phyloP scores from a whole-genome alignment of 139 green algal species.

The Tetraselmis striata region DNA sequence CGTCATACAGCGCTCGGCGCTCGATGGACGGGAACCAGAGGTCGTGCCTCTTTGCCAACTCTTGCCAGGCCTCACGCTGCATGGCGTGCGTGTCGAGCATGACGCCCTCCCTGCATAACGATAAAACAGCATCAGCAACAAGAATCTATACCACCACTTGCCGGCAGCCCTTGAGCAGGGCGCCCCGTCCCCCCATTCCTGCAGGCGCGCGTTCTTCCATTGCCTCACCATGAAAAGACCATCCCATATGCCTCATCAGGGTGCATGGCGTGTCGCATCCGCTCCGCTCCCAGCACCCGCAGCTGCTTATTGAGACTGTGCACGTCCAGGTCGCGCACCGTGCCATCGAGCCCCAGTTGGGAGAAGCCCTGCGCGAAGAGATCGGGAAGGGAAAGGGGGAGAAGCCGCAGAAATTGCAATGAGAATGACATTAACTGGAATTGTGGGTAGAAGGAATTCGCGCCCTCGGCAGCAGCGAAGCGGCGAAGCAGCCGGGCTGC shows the following conservation, averaged over 20 bases:
- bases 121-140: no score
- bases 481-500: no score
- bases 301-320: constrained; percentile 76
- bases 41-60: constrained; percentile 42
- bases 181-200: no score
- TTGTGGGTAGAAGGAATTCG: no score
- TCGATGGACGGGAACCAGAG: constrained; percentile 24
- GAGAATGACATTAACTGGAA: no score
- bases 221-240: constrained; percentile 46
- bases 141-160: no score
- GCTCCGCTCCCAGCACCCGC: constrained; percentile 33
- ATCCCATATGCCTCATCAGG: constrained; percentile 76
- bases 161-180: no score
- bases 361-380: not conserved
- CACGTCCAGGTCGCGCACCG: constrained; percentile 48
- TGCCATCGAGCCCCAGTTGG: not conserved
- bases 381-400: no score
- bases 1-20: constrained; percentile 36
- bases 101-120: constrained; percentile 18
- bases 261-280: constrained; percentile 43
- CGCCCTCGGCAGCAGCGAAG: no score
- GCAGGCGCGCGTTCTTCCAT: no score
- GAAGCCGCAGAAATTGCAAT: no score
- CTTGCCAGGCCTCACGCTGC: constrained; percentile 47
- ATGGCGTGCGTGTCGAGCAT: constrained; percentile 32